Percentiles rank a stretch among this genome's conserved stretches.
These are phyloP conservation scores for Zygotorulaspora chibaensis DNA, from an alignment of 805 yeast species.

Conservation along the genomic window DNA sequence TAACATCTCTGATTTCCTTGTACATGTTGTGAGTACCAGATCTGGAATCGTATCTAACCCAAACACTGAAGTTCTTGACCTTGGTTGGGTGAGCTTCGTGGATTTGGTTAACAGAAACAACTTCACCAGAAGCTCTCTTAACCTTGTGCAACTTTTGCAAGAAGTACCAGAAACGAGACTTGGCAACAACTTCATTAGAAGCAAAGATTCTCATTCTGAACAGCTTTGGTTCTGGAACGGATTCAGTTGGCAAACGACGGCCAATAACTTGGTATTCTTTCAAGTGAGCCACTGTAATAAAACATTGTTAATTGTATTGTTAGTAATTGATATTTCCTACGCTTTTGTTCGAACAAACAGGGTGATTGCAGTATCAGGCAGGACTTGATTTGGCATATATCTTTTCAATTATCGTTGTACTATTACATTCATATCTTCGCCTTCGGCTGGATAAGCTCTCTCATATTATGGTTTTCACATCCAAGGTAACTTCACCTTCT, in stretches of 20 bases:
- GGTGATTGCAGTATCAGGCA: neutral
- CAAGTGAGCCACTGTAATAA: constrained; percentile 77
- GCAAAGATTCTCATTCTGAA: constrained; percentile 99
- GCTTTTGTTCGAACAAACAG: neutral
- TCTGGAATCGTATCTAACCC: constrained; percentile 99
- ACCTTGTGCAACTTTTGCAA: constrained; percentile 99
- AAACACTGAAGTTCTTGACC: constrained; percentile 99
- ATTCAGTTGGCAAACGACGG: constrained; percentile 99
- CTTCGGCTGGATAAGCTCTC: too few species aligned
- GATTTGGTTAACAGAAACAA: constrained; percentile 87
- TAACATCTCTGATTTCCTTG: constrained; percentile 99
- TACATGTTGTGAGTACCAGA: constrained; percentile 99
- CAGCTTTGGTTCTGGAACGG: constrained; percentile 99
- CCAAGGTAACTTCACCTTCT: too few species aligned
- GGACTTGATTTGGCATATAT: too few species aligned
- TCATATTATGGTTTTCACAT: too few species aligned
- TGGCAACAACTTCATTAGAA: constrained; percentile 97
- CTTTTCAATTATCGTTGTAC: too few species aligned
- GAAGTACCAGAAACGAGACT: constrained; percentile 99
- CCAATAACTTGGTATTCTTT: constrained; percentile 99
- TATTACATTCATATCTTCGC: neutral
- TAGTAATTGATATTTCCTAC: constrained; percentile 2
- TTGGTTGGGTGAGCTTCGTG: constrained; percentile 96
- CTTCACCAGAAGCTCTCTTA: constrained; percentile 99
- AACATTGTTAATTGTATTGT: constrained; percentile 1